Base-by-base conservation (phyloP, 2,329 filamentous ascomycete species). In the Corynespora cassiicola region DNA sequence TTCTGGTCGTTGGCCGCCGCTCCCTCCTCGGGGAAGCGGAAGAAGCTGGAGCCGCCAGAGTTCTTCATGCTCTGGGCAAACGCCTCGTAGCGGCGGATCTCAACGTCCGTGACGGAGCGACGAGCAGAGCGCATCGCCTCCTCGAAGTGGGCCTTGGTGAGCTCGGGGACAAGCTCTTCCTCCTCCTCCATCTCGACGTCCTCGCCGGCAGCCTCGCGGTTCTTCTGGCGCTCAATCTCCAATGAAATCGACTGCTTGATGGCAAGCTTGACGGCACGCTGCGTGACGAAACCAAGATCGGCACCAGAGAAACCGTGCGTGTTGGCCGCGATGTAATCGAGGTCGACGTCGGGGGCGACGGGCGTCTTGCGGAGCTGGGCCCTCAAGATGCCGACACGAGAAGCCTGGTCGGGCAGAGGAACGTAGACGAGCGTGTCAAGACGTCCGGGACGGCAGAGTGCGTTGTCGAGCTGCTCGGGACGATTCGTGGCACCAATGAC, bases 61-160 rank as follows among this genome's bases (percentile, higher is more conserved):
- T 95, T 96, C 88, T 99, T 99, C 90, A 99, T 95, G 71, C 92
- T 92, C 77, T 97, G 92, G 25, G 92, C 88, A 63, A 99, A 99
- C 4, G 94, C 92, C 80, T 99, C 94, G 75, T 99, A 99, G 46
- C 92, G 87, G 65, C 94, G 88, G 62, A 99, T 95, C 80, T 99
- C 94, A 15, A 97, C 92, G 57, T 99, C 94, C 40, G 84, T 91
- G 56, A 99, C 94, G 18, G 94, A 97, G 68, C 88, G 85, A 71
- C 94, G 87, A 50, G 94, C 94, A 72, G 87, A 86, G 71, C 88
- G 85, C 94, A 99, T 99, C 28, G 94, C 94, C 80, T 99, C 94
- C 78, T 97, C 92, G 68, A 99, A 99, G 75, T 99, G 94, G 42
- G 86, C 87, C 75, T 89, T 94, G 60, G 94, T 97, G 42, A 99